Evolutionary conservation across 208 protist genomes (phyloP), one percentile per base, ranked within the genome.

Genomic region (Novymonas esmeraldas): DNA sequence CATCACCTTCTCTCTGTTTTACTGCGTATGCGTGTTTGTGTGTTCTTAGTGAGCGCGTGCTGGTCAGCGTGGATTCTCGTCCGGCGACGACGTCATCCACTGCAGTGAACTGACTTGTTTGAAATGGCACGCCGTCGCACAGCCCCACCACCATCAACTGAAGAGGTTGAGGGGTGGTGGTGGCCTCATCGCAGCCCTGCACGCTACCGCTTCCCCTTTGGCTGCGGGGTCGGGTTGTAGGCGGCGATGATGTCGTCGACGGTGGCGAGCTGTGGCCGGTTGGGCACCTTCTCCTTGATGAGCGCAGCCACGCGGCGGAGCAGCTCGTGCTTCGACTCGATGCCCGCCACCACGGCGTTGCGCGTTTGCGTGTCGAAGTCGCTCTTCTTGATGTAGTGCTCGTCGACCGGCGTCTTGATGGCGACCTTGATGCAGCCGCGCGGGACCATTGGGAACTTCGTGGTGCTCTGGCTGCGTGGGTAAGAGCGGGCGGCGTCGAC

Each of bases 361-460:
- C 92, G 85, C 34, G 73, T 90, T 56, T 93, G 82, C n/a, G 70
- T 82, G 74, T 96, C 92, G 55, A 93, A 96, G 38, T 95, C 89
- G 61, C 84, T 93, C 74, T 94, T 95, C 52, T 89, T 87, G 57
- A 95, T 86, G 76, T 94, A 92, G 65, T 96, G 89, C 64, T 78
- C 70, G 42, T 87, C 73, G n/a, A 69, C 29, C 0, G 92, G 87
- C 9, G 65, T 67, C 70, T 94, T 96, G 63, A 96, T 82, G 26
- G 78, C 73, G 24, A 94, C 87, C 75, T 81, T 84, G 6, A 96
- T 62, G 63, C 83, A 84, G 3, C 87, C 92, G 29, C 85, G 85
- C n/a, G 87, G 89, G n/a, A 83, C 79, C 45, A 90, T 51, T 2
- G 85, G 73, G 42, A 89, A 93, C 42, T 73, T 78, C 20, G 45